Evolutionary conservation across 129 eudicot species (phyloP), one percentile per base, ranked within the genome.

Genomic region (Pseudognaphalium luteoalbum): DNA sequence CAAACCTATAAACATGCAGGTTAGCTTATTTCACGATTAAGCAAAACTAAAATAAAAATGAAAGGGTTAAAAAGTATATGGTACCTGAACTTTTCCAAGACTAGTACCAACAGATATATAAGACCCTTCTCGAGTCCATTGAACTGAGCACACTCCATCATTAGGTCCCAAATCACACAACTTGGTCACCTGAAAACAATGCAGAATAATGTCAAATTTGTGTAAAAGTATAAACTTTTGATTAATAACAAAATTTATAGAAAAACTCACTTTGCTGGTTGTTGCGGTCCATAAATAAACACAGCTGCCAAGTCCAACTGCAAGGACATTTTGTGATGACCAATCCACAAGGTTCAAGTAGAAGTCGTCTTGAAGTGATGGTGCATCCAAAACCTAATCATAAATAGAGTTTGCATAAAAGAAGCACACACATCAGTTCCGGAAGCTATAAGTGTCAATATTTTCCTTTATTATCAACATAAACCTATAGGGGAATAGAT

Each of bases 71-170:
- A 44, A 29, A 60, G 10, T 57, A 63, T 51, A n/a, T 10, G 47
- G 51, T 75, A 88, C 98, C 96, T 94, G 97, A 86, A 94, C 96
- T 86, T 91, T 93, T 56, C 99, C 99, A 16, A 79, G 96, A 76
- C 81, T 87, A 20, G 99, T 94, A 34, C 99, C 99, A 16, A 95
- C 83, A 1, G 99, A 91, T 82, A 95, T 85, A 78, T 86, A 95
- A 51, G 99, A 95, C n/a, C 99, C 99, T 81, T 95, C 99, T 60
- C 87, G 82, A 4, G 99, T 95, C 99, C 99, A 95, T n/a, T 95
- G 99, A 76, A 95, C 99, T 7, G 97, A 90, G 81, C 92, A 95
- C 30, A 95, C 99, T 44, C 96, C 84, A 42, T 91, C 99, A 47
- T 79, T 89, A 42, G 99, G 99, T 57, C 99, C 99, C 85, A 95